Evolutionary conservation across 2,329 filamentous ascomycete species (phyloP).

Genomic region (Penicillium palitans): DNA sequence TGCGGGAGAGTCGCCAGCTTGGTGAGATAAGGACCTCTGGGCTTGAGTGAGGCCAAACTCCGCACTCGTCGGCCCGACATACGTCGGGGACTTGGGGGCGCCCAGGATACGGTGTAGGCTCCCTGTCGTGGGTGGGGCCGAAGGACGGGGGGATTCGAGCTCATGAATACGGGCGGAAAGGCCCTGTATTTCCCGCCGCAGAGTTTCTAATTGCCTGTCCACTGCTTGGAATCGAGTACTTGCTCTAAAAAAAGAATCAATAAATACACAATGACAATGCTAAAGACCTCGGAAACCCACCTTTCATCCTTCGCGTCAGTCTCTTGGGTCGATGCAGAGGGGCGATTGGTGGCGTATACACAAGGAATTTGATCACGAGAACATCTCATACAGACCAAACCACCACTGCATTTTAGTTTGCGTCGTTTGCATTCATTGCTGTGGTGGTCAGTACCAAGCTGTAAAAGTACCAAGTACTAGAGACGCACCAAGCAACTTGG

Average conservation of each 20-base stretch:
- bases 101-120: slow-evolving; percentile 34
- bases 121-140: slow-evolving; percentile 13
- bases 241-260: slow-evolving; percentile 15
- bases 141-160: slow-evolving; percentile 25
- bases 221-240: slow-evolving; percentile 25
- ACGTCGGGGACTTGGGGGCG: slow-evolving; percentile 35
- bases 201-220: slow-evolving; percentile 29
- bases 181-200: slow-evolving; percentile 33
- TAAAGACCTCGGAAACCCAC: slow-evolving; percentile 10
- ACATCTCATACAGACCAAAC: slow-evolving; percentile 66
- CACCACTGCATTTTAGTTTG: slow-evolving; percentile 74
- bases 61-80: slow-evolving; percentile 39
- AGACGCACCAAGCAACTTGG: slow-evolving; percentile 36
- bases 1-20: background rate
- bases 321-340: slow-evolving; percentile 15
- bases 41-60: slow-evolving; percentile 35
- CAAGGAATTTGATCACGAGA: slow-evolving; percentile 62
- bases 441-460: background rate
- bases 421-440: slow-evolving; percentile 75
- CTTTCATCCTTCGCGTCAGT: slow-evolving; percentile 21
- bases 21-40: slow-evolving; percentile 2
- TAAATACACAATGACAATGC: background rate
- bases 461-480: too few relatives aligned
- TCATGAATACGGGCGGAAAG: slow-evolving; percentile 33
- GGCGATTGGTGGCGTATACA: slow-evolving; percentile 65